Base-by-base conservation (phyloP, 2,329 filamentous ascomycete genomes). In the Pestalotiopsis sp. region DNA sequence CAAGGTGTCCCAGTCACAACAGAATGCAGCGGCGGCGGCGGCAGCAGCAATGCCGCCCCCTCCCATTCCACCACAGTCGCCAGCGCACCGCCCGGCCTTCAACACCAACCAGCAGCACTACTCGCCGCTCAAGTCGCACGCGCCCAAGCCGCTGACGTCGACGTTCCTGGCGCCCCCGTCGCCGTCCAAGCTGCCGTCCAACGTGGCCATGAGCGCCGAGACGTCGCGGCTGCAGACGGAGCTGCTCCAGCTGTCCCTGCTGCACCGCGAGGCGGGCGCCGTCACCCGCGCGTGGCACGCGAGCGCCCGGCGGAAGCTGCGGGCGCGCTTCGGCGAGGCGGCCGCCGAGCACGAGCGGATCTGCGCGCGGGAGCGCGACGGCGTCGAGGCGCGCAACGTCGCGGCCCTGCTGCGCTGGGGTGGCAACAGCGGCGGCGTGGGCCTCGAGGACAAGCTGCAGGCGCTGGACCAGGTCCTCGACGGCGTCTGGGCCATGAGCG, bases 21-120 rank as follows among this genome's bases (percentile, higher is more conserved):
- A 36, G 1, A 36, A 36, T 36, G 11, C 69, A 45, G 64, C 36
- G 1, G 39, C 63, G 4, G 49, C 45, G 5, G 12, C 63, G 2
- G 25, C 70, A 45, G 27, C 31, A 2, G 31, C 31, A 7, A 36
- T 36, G 31, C 31, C 7, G 31, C 31, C 31, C 31, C 31, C 31
- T 36, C 31, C 31, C 31, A 36, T 36, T 5, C 31, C 69, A 70
- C 41, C 72, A 49, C 61, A 67, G 70, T 62, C 75, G 71, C 67
- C 71, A 73, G 20, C 77, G 76, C 79, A 81, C 31, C 85, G 85
- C 9, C 88, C 89, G 0, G 81, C 85, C 61, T 92, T 92, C 78
- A 87, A 83, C 62, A 91, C 87, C 0, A 84, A 88, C 52, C 90
- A 92, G 72, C 90, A 92, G 72, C 89, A 92, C 79, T 92, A 88